Base-by-base conservation (phyloP, 2,329 filamentous ascomycete genomes). In the Arthrinium puccinioides region DNA sequence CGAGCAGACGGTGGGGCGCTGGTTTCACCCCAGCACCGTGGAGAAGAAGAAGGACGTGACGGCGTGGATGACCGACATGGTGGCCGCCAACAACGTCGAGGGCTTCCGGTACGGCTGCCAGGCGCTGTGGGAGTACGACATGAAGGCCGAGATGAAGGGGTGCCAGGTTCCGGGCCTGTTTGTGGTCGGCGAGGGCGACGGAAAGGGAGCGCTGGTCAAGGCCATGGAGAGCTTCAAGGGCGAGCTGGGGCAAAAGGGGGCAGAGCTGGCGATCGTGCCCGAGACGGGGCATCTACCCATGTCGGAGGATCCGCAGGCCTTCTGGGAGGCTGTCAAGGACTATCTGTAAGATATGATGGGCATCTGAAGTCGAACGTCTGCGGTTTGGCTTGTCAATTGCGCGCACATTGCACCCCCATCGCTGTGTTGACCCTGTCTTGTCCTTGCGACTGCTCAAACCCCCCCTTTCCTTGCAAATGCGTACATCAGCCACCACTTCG, bases 271-370 rank as follows among this genome's bases (percentile, higher is more conserved):
- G 54, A 59, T 84, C 40, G 74, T 94, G 9, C 74, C 84, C 0
- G 64, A 71, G 8, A 79, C 86, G 0, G 87, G 87, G 0, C 87
- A 94, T 64, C 60, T 94, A 51, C 87, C 87, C 1, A 94, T 94
- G 85, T 79, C 79, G 32, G 87, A 94, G 61, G 74, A 77, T 46
- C 80, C 84, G 1, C 61, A 67, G 39, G 77, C 70, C 4, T 88
- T 89, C 55, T 81, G 81, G 54, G 63, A 72, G 20, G 75, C 76
- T 31, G 66, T 90, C 3, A 62, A 67, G 28, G 64, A 57, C 8
- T 85, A 84, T 44, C 47, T 86, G 41, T 72, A 24, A 30, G 20
- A 9, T 31, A 27, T 8, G n/a, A n/a, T n/a, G n/a, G n/a, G n/a
- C n/a, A n/a, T n/a, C n/a, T n/a, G n/a, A n/a, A n/a, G n/a, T n/a